phyloP scores from a whole-genome alignment of 2,329 filamentous ascomycete species.

The Cladophialophora exuberans region DNA sequence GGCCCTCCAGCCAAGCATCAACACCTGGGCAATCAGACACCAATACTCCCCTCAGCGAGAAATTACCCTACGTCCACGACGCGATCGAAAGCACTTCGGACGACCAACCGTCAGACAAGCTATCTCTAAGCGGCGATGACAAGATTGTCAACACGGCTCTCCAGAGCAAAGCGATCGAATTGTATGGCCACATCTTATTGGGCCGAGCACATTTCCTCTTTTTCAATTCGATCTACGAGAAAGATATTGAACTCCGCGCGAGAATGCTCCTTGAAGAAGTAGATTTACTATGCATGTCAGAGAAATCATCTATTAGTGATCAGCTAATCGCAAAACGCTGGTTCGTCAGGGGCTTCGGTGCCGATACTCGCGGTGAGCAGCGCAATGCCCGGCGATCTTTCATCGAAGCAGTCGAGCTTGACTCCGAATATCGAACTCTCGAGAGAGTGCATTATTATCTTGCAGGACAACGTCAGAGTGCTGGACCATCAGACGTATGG shows the following conservation, averaged over 20 bases:
- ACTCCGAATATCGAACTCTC: conserved; percentile 9
- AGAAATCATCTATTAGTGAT: not conserved
- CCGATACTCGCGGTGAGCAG: conserved; percentile 11
- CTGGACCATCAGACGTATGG: not conserved
- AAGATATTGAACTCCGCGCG: not conserved
- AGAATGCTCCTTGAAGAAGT: not conserved
- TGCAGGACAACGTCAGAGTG: not conserved
- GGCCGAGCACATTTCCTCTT: conserved; percentile 22
- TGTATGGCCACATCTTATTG: conserved; percentile 13
- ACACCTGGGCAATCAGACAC: too few species aligned
- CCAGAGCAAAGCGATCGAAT: conserved; percentile 11
- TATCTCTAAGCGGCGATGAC: not conserved
- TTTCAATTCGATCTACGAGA: conserved; percentile 2
- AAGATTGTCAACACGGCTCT: not conserved
- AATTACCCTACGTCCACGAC: too few species aligned
- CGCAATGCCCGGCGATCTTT: conserved; percentile 10
- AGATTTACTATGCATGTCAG: conserved; percentile 6
- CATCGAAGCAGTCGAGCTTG: conserved; percentile 10
- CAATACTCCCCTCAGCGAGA: too few species aligned
- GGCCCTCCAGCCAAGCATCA: too few species aligned
- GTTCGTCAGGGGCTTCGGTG: conserved; percentile 18
- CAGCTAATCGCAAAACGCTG: conserved; percentile 18
- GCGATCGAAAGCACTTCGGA: too few species aligned
- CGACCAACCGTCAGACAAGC: not conserved
- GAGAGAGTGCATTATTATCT: conserved; percentile 16